Evolutionary conservation across 768 basidiomycete species (phyloP), one percentile per base, ranked within the genome.

Genomic region (Trametopsis cervina): DNA sequence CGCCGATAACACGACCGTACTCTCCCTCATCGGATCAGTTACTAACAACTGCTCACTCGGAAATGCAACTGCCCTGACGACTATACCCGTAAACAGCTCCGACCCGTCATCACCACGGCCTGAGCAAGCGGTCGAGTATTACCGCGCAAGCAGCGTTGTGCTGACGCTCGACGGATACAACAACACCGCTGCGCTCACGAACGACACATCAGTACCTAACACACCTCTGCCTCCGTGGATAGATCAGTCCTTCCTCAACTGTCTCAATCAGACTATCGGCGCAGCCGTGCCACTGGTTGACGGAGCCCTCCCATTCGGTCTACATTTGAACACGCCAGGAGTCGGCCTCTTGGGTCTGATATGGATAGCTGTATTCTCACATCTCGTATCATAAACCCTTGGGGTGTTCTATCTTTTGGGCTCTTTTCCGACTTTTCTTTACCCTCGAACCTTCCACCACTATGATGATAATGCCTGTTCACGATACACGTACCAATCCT

Each of bases 161-260:
- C 67, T 85, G 21, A 74, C 80, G 1, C 65, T 85, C 2, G 77
- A 85, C 46, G 78, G 78, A 0, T 85, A 85, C 58, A 84, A 85
- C 56, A 75, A 85, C 52, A 78, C 80, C 0, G 77, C 71, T 4
- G 73, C 67, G 2, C 62, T 78, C 21, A 63, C 55, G 1, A 55
- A 50, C 23, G 66, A 77, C 18, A 61, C 68, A 6, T 73, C 67
- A 23, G 52, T 61, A 0, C 61, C 75, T 0, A 68, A 77, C 47
- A 66, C 74, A 0, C 71, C 80, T 0, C 66, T 87, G 1, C 83
- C 82, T 1, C 60, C 62, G 2, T 67, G 65, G 38, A 66, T 81
- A n/a, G 75, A 83, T 53, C 63, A 45, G 25, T 67, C 59, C 1
- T 65, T 85, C 10, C 56, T 85, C 33, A 53, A 62, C 23, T 86